Base-by-base conservation (phyloP, 352 stramenopile genomes). In the Halophytophthora polymorphica region DNA sequence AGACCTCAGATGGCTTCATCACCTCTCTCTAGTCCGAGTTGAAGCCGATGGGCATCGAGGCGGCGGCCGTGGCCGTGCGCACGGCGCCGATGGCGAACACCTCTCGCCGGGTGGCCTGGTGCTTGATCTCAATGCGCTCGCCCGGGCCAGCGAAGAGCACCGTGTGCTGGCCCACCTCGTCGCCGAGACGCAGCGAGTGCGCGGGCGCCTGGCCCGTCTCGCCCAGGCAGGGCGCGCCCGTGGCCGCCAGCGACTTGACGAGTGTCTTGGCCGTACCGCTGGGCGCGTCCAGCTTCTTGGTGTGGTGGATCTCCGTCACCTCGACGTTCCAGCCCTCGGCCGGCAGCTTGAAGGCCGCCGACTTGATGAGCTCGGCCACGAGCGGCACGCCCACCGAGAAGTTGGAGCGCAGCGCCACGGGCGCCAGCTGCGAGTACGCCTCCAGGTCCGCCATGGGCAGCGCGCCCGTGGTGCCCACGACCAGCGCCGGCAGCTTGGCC, bases 311-410 rank as follows among this genome's bases (percentile, higher is more conserved):
- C 64, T 94, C 83, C 29, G 56, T 75, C 49, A 94, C 71, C 41
- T 90, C 77, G 22, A 91, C 77, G 63, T 94, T 90, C 77, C 80
- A 94, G 45, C 74, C 74, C 23, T 84, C 67, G 13, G 63, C 53
- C 2, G 83, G 76, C 47, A 93, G 68, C 59, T 86, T 86, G 61
- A 90, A 89, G 12, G 83, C 83, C 46, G 74, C 81, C 10, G 67
- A 54, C 61, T 87, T 81, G 28, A 87, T 77, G 37, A 94, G 61
- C 48, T 90, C 77, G 7, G 69, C 71, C 47, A 94, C 68, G 35
- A 94, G 79, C 6, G 80, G 78, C 57, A 94, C 83, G 42, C 83
- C 83, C 10, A 92, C 73, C 39, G 78, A 90, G 59, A 94, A 94
- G 64, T 94, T 94, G 14, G 76, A 89, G 64, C 84, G 84, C 40